Evolutionary conservation across 352 stramenopile genomes (phyloP).

Genomic region (Phytophthora sansomeana): DNA sequence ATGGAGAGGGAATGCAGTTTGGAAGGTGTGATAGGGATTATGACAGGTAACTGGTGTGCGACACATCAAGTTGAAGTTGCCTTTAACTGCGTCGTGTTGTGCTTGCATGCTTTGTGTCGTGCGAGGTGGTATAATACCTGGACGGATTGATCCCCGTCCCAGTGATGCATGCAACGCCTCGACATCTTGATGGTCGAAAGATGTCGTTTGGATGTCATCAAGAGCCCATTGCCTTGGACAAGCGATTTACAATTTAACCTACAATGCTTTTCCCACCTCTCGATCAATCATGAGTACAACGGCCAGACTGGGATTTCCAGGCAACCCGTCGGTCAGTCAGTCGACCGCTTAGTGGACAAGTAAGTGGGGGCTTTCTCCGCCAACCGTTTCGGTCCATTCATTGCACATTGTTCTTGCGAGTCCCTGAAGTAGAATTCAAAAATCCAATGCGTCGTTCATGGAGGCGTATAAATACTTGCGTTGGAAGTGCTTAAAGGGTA

Average conservation of each 20-base stretch:
- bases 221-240: too few relatives aligned
- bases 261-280: too few relatives aligned
- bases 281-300: too few relatives aligned
- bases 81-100: background rate
- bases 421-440: constrained; percentile 8
- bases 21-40: background rate
- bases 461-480: constrained; percentile 19
- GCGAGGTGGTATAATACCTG: too few relatives aligned
- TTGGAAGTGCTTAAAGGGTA: too few relatives aligned
- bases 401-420: background rate
- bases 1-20: constrained; percentile 8
- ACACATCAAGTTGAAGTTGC: constrained; percentile 11
- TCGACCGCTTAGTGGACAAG: background rate
- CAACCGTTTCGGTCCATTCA: too few relatives aligned
- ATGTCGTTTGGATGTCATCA: too few relatives aligned
- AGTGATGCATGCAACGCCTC: background rate
- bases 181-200: background rate
- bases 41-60: too few relatives aligned
- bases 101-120: background rate
- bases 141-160: background rate
- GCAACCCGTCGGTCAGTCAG: background rate
- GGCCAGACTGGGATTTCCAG: background rate
- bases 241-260: too few relatives aligned
- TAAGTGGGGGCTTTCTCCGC: too few relatives aligned
- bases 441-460: background rate